Percentiles rank a stretch among this genome's conserved stretches.
Evolutionary conservation across 106 monocot genomes (phyloP).

Genomic region (Dendrobium officinale): DNA sequence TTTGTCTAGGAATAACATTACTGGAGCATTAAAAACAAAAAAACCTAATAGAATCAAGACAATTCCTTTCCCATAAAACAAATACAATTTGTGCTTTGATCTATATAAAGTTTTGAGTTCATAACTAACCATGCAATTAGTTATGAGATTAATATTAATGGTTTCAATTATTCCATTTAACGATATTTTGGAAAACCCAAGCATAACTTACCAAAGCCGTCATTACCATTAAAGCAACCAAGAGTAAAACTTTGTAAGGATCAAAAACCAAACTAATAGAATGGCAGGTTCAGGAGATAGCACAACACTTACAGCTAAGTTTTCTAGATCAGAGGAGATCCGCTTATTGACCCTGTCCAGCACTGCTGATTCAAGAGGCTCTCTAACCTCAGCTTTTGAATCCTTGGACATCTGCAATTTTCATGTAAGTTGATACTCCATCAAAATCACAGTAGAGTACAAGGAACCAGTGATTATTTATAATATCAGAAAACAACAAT

Average conservation of each 20-base stretch:
- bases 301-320: constrained; percentile 41
- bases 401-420: constrained; percentile 35
- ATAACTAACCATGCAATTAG: background rate
- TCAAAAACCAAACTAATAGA: background rate
- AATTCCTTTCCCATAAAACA: background rate
- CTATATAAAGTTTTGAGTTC: background rate
- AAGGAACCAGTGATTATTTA: background rate
- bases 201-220: background rate
- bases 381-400: constrained; percentile 16
- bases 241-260: background rate
- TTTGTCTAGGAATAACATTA: background rate
- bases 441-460: background rate
- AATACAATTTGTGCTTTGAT: background rate
- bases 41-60: background rate
- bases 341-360: constrained; percentile 41
- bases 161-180: background rate
- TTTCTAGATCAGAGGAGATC: constrained; percentile 56
- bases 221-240: background rate
- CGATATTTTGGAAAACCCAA: background rate
- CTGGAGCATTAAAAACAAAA: background rate
- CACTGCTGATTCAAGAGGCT: constrained; percentile 19
- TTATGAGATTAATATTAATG: background rate
- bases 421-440: background rate
- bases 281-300: background rate
- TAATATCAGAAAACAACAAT: background rate